Percentiles rank a stretch among this genome's conserved stretches.
Evolutionary conservation across 805 yeast species (phyloP).

Genomic region (Maudiozyma pseudohumilis): DNA sequence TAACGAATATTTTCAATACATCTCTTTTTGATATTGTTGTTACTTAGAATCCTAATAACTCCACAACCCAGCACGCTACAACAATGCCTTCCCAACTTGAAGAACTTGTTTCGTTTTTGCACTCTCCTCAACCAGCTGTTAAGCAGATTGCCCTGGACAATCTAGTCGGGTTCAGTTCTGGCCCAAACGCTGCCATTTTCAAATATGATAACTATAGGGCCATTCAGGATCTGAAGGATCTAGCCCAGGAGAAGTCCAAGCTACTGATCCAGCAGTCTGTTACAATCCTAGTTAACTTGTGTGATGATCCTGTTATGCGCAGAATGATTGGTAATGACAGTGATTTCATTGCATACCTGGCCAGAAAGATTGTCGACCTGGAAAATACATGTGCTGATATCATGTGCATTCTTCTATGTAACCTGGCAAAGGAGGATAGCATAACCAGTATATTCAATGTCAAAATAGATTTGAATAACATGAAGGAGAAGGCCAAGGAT

Average conservation of each 20-base stretch:
- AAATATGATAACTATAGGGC: conserved; percentile 60
- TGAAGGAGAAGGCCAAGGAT: conserved; percentile 29
- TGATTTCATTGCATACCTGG: conserved; percentile 40
- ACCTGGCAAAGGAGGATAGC: conserved; percentile 68
- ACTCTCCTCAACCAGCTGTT: conserved; percentile 69
- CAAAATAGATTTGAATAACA: conserved; percentile 23
- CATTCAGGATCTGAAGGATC: conserved; percentile 55
- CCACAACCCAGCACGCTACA: not conserved
- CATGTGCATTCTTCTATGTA: conserved; percentile 74
- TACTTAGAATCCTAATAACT: not conserved
- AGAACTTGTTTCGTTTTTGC: conserved; percentile 69
- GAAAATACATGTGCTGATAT: conserved; percentile 65
- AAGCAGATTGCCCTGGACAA: conserved; percentile 79
- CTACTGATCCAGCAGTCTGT: conserved; percentile 55
- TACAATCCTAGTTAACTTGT: conserved; percentile 73
- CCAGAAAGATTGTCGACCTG: conserved; percentile 41
- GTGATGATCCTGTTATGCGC: conserved; percentile 61
- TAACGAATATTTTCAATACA: no score
- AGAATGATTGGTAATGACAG: conserved; percentile 55
- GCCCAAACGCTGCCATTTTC: conserved; percentile 57
- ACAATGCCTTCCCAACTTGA: conserved; percentile 43
- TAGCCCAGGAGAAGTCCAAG: conserved; percentile 45
- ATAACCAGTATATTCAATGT: conserved; percentile 44
- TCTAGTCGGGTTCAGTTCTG: conserved; percentile 70
- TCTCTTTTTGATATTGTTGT: no score